These are phyloP conservation scores for Hylodesmum podocarpum DNA, from an alignment of 306 rosid species.

Conservation along the genomic window DNA sequence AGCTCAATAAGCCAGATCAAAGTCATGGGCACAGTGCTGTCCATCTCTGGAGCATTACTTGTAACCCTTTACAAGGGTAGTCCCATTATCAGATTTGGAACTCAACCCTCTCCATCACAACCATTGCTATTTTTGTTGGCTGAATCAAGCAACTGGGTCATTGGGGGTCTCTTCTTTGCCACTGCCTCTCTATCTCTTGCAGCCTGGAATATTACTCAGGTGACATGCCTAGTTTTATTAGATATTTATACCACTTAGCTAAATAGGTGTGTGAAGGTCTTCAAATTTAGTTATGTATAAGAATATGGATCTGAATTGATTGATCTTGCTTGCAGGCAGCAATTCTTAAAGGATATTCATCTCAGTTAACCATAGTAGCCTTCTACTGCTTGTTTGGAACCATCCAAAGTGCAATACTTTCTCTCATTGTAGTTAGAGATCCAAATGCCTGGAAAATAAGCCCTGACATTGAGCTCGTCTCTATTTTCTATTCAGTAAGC, in stretches of 20 bases:
- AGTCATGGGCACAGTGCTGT: slow-evolving; percentile 39
- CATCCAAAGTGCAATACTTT: slow-evolving; percentile 52
- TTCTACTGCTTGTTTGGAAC: slow-evolving; percentile 69
- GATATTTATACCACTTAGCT: background rate
- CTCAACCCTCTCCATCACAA: background rate
- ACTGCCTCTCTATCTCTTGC: slow-evolving; percentile 44
- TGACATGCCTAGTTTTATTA: slow-evolving; percentile 8
- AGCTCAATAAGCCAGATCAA: slow-evolving; percentile 47
- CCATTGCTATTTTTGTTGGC: background rate
- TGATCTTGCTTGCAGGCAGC: slow-evolving; percentile 48
- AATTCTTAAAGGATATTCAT: slow-evolving; percentile 58
- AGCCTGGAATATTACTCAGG: slow-evolving; percentile 58
- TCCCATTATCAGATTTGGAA: slow-evolving; percentile 22
- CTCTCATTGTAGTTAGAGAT: slow-evolving; percentile 48
- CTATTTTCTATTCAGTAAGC: slow-evolving; percentile 65
- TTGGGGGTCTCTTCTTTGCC: slow-evolving; percentile 56
- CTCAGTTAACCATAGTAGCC: slow-evolving; percentile 56
- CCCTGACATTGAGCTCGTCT: slow-evolving; percentile 46
- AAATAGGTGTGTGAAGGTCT: background rate
- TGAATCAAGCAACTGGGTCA: slow-evolving; percentile 50
- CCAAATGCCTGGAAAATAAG: slow-evolving; percentile 53
- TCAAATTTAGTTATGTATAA: slow-evolving; percentile 9
- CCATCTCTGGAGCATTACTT: slow-evolving; percentile 49
- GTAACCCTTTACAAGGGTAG: slow-evolving; percentile 59
- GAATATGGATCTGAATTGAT: slow-evolving; percentile 32